phyloP scores from a whole-genome alignment of 169 alveolate species.

The Cryptosporidium ubiquitum region DNA sequence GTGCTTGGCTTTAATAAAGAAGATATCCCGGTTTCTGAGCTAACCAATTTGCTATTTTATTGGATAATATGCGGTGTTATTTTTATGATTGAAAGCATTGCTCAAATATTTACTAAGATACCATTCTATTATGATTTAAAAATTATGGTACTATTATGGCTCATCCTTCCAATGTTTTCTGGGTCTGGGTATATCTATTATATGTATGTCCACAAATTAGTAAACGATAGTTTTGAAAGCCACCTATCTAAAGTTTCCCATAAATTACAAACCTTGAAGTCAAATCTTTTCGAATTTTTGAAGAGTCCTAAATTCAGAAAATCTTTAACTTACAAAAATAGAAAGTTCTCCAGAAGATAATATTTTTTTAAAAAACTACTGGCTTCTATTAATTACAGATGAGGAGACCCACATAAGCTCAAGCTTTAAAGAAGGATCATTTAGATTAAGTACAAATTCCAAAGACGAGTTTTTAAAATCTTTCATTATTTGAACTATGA shows the following conservation, averaged over 20 bases:
- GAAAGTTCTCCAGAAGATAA: neutral
- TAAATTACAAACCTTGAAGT: neutral
- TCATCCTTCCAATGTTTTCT: slow-evolving; percentile 8
- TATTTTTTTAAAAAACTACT: neutral
- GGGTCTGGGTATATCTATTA: slow-evolving; percentile 58
- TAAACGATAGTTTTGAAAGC: neutral
- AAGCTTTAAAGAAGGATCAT: slow-evolving; percentile 1
- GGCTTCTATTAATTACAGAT: neutral
- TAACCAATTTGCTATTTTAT: slow-evolving; percentile 10
- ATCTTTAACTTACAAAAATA: neutral
- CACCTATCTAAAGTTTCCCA: neutral
- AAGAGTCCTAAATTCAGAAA: neutral
- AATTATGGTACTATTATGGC: slow-evolving; percentile 28
- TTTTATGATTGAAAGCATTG: neutral
- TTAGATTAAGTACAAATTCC: neutral
- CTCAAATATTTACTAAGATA: neutral
- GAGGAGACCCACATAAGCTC: slow-evolving; percentile 21
- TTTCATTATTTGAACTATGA: neutral
- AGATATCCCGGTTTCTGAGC: neutral
- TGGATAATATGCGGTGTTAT: slow-evolving; percentile 31
- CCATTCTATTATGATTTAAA: slow-evolving; percentile 41
- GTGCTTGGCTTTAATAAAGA: neutral
- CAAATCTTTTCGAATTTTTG: neutral
- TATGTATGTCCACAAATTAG: slow-evolving; percentile 7
- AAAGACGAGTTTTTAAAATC: neutral